Evolutionary conservation across 208 protist species (phyloP).

Genomic region (Phytomonas sp.): DNA sequence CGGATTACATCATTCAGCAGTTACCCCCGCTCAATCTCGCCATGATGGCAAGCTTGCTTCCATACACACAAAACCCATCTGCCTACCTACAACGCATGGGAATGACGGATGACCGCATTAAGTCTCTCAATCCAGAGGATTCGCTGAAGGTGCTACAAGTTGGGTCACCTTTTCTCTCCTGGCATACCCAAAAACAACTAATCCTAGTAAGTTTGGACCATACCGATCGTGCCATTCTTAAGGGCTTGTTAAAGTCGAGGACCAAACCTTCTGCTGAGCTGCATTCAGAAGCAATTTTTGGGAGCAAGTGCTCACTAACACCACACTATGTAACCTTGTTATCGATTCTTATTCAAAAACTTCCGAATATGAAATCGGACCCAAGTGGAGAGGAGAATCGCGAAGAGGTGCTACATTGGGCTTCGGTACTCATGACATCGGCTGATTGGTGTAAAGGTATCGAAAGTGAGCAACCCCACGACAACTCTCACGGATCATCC

Average conservation of each 20-base stretch:
- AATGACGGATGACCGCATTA: background rate
- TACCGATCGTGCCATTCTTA: background rate
- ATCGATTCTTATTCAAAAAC: background rate
- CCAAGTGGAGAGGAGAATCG: background rate
- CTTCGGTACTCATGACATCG: background rate
- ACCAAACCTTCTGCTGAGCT: background rate
- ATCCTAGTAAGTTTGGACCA: background rate
- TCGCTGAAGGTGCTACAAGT: background rate
- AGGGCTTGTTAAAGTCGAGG: background rate
- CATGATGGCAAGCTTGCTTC: constrained; percentile 1
- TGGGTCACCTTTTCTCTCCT: background rate
- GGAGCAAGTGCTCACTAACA: background rate
- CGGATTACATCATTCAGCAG: constrained; percentile 15
- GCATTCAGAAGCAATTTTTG: background rate
- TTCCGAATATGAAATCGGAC: background rate
- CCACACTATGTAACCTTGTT: background rate
- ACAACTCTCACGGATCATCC: background rate
- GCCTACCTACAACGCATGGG: background rate
- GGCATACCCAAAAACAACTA: background rate
- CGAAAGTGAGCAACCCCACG: background rate
- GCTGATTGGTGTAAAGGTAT: background rate
- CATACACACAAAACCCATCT: background rate
- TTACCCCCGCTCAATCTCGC: constrained; percentile 4
- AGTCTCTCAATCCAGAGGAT: background rate
- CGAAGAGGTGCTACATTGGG: background rate